phyloP scores from a whole-genome alignment of 305 asterid species.

The Withania somnifera region DNA sequence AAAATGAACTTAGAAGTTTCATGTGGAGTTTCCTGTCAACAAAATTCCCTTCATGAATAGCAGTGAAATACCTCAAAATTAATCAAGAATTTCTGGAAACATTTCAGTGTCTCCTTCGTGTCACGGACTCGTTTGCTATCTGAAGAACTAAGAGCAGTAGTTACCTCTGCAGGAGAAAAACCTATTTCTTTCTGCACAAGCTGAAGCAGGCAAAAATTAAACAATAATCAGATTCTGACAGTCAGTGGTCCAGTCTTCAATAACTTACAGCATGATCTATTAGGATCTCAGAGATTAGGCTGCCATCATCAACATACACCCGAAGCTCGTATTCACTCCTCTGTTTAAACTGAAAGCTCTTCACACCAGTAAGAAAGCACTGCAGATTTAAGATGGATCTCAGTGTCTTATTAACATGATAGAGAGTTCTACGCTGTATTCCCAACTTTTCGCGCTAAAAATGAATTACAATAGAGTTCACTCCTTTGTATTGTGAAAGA shows the following conservation, averaged over 20 bases:
- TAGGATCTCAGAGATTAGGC: conserved; percentile 78
- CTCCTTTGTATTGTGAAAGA: neutral
- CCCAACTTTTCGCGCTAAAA: neutral
- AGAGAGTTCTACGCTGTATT: neutral
- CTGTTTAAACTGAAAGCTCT: conserved; percentile 49
- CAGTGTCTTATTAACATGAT: conserved; percentile 1
- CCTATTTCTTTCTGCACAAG: conserved; percentile 53
- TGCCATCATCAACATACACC: conserved; percentile 79
- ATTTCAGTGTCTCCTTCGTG: conserved; percentile 47
- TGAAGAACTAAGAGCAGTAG: conserved; percentile 41
- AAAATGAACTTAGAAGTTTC: neutral
- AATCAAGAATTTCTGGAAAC: conserved; percentile 50
- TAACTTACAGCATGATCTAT: conserved; percentile 59
- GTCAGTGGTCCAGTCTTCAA: neutral
- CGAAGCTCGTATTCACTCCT: conserved; percentile 58
- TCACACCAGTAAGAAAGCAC: conserved; percentile 77
- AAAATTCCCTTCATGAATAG: neutral
- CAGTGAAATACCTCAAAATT: conserved; percentile 59
- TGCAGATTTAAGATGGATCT: conserved; percentile 24
- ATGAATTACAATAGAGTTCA: neutral
- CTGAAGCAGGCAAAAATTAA: conserved; percentile 25
- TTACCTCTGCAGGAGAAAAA: conserved; percentile 61
- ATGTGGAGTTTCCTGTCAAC: neutral
- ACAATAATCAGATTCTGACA: conserved; percentile 12
- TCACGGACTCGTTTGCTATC: conserved; percentile 23